Evolutionary conservation across 2,329 filamentous ascomycete genomes (phyloP).

Genomic region (Fusarium liriodendri): DNA sequence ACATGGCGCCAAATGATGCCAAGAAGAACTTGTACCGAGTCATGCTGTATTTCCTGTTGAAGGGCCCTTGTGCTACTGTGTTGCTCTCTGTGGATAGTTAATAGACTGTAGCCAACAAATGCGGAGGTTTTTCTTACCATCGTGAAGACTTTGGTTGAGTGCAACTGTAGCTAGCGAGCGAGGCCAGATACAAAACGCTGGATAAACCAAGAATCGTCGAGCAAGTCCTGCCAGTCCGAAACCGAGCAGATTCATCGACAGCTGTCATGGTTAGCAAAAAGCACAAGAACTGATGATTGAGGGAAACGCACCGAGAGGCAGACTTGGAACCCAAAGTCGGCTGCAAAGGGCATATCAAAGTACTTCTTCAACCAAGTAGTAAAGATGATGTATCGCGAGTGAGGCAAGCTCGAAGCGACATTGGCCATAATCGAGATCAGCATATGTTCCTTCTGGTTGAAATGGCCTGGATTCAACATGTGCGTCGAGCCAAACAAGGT

Average conservation of each 20-base stretch:
- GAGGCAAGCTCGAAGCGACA: constrained; percentile 34
- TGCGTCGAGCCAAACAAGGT: constrained; percentile 54
- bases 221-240: constrained; percentile 65
- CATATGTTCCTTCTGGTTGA: constrained; percentile 70
- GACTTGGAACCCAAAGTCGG: constrained; percentile 50
- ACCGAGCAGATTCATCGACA: constrained; percentile 56
- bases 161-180: constrained; percentile 49
- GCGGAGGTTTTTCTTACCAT: neutral
- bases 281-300: no score
- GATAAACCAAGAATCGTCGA: constrained; percentile 64
- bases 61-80: constrained; percentile 18
- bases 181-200: constrained; percentile 45
- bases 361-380: constrained; percentile 40
- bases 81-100: constrained; percentile 3
- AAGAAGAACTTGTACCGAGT: constrained; percentile 37
- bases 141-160: constrained; percentile 36
- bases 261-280: neutral
- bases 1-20: constrained; percentile 32
- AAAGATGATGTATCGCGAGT: constrained; percentile 36
- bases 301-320: constrained; percentile 1
- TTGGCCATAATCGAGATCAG: constrained; percentile 65
- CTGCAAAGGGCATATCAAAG: constrained; percentile 35
- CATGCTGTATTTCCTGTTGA: constrained; percentile 34
- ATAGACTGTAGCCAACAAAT: accelerated
- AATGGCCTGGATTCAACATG: constrained; percentile 64